Conservation (phyloP, 2,329 filamentous ascomycete genomes). For the Fusarium sublunatum region DNA sequence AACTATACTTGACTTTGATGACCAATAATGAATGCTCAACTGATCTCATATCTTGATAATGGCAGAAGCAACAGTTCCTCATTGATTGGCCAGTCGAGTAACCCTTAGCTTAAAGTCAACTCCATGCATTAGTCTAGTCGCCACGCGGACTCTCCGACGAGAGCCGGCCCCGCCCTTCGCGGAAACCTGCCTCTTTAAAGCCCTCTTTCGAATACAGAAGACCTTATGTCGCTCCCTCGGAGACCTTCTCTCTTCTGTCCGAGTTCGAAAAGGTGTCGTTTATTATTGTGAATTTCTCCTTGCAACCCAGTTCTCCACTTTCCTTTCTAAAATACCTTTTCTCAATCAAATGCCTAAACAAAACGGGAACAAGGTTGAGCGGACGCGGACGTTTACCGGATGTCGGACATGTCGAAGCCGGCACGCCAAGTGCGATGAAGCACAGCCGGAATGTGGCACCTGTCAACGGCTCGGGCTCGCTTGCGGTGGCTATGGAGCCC, state of each 20-base stretch:
- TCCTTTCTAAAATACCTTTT: slow-evolving; percentile 30
- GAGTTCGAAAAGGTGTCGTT: slow-evolving; percentile 4
- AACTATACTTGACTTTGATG: too few relatives aligned
- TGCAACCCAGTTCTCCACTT: slow-evolving; percentile 27
- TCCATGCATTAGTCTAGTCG: neutral
- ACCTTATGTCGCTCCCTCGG: slow-evolving; percentile 9
- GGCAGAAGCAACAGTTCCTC: neutral
- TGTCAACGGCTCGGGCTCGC: slow-evolving; percentile 51
- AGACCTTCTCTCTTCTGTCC: slow-evolving; percentile 16
- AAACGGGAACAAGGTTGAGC: slow-evolving; percentile 30
- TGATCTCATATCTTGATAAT: too few relatives aligned
- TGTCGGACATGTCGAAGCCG: slow-evolving; percentile 52
- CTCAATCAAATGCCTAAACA: slow-evolving; percentile 32
- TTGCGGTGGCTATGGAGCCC: slow-evolving; percentile 56
- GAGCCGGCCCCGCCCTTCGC: slow-evolving; percentile 10
- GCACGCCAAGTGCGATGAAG: slow-evolving; percentile 59
- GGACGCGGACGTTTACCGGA: slow-evolving; percentile 50
- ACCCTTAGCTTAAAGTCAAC: neutral
- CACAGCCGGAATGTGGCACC: slow-evolving; percentile 53
- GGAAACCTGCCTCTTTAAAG: slow-evolving; percentile 36
- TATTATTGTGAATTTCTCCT: neutral
- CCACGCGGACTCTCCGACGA: slow-evolving; percentile 2
- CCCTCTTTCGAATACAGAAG: slow-evolving; percentile 19
- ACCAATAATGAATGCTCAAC: too few relatives aligned
- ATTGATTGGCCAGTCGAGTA: neutral